Conservation (phyloP, 768 basidiomycete species). For the Tremella mesenterica region DNA sequence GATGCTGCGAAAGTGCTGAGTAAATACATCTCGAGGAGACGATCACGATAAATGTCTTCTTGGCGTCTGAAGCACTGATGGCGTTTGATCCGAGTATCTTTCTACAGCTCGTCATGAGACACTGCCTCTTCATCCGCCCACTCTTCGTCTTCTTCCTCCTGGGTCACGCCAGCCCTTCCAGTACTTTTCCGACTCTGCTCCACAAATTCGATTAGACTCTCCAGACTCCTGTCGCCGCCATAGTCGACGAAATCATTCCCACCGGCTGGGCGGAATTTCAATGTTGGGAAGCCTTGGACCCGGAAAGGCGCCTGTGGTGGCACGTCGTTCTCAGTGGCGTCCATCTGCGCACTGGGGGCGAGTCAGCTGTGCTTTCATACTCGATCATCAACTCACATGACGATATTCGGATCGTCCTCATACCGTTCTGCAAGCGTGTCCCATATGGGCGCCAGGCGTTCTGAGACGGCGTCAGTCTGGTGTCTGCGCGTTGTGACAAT, state of each 20-base stretch:
- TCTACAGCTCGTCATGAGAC: conserved; percentile 44
- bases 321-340: conserved; percentile 92
- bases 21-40: no score
- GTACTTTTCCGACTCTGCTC: conserved; percentile 61
- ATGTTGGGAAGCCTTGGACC: conserved; percentile 68
- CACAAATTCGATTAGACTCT: conserved; percentile 73
- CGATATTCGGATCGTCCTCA: conserved; percentile 58
- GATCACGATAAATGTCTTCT: no score
- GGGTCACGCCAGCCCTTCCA: conserved; percentile 6
- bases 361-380: not conserved
- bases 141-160: conserved; percentile 16
- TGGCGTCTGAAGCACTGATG: no score
- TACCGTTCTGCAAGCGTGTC: conserved; percentile 82
- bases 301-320: conserved; percentile 82
- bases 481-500: no score
- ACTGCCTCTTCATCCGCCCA: conserved; percentile 20
- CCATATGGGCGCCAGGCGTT: conserved; percentile 85
- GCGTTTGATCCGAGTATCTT: no score
- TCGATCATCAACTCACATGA: conserved; percentile 55
- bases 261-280: conserved; percentile 94
- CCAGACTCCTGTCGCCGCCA: conserved; percentile 70
- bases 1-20: no score
- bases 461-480: conserved; percentile 5
- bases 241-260: conserved; percentile 79
- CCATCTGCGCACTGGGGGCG: conserved; percentile 65